These are phyloP conservation scores for Exophiala sideris DNA, from an alignment of 2,329 filamentous ascomycete genomes.

Conservation along the genomic window DNA sequence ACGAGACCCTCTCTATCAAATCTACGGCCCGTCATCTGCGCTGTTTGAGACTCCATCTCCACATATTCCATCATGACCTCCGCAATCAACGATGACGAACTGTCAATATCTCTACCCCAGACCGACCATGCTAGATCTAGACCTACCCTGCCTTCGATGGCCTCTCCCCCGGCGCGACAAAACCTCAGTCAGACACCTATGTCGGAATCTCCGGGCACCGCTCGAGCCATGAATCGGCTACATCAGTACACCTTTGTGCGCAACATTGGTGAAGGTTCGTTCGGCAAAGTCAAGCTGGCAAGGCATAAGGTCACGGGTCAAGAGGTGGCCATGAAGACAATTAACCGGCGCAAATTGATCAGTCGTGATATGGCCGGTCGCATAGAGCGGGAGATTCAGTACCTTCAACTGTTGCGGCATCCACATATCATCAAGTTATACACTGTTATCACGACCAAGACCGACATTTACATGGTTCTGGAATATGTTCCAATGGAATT, in stretches of 20 bases:
- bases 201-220: constrained; percentile 45
- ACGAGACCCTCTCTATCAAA: background rate
- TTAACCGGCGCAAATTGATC: constrained; percentile 90
- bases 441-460: constrained; percentile 91
- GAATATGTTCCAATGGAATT: constrained; percentile 96
- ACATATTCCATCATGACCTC: constrained; percentile 33
- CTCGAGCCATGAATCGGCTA: constrained; percentile 72
- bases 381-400: constrained; percentile 97
- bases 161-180: constrained; percentile 25
- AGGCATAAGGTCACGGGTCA: constrained; percentile 88
- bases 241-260: constrained; percentile 87
- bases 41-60: background rate
- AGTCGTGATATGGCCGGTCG: constrained; percentile 97
- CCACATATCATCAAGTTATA: constrained; percentile 99
- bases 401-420: constrained; percentile 89
- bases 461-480: constrained; percentile 98
- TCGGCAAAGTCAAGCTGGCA: constrained; percentile 97
- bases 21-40: background rate
- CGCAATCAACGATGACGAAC: constrained; percentile 37
- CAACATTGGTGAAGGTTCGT: constrained; percentile 92
- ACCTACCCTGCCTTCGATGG: constrained; percentile 26
- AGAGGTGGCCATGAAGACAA: constrained; percentile 97
- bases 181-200: constrained; percentile 20
- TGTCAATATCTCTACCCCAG: constrained; percentile 36
- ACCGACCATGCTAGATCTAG: constrained; percentile 25